Percentiles rank a stretch among this genome's conserved stretches.
phyloP scores from a whole-genome alignment of 2,329 filamentous ascomycete genomes.

The Colletotrichum tabaci region DNA sequence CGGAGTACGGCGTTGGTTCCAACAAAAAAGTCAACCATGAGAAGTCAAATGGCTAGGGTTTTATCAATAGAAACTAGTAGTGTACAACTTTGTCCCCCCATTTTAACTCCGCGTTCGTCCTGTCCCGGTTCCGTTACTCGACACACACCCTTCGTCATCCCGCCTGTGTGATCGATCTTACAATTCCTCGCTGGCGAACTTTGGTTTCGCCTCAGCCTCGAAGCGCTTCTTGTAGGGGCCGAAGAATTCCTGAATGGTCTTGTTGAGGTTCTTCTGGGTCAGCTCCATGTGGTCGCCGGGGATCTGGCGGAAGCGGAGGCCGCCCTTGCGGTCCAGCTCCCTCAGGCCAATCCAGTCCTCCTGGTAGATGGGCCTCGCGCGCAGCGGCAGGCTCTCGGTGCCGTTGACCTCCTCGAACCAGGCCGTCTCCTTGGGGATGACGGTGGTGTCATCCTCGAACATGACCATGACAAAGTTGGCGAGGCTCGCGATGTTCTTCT shows the following conservation, averaged over 20 bases:
- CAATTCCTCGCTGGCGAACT: constrained; percentile 54
- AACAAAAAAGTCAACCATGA: constrained; percentile 38
- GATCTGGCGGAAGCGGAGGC: constrained; percentile 80
- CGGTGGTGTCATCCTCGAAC: constrained; percentile 88
- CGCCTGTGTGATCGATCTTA: constrained; percentile 44
- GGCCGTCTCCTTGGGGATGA: constrained; percentile 89
- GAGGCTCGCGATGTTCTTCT: constrained; percentile 76
- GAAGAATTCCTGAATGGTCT: constrained; percentile 78
- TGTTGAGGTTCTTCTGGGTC: constrained; percentile 73
- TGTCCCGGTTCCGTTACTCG: not conserved
- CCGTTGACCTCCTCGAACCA: constrained; percentile 93
- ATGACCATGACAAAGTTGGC: constrained; percentile 90
- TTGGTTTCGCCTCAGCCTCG: constrained; percentile 44
- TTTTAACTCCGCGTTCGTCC: constrained; percentile 4
- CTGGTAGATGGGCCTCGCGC: constrained; percentile 80
- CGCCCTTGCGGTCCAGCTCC: constrained; percentile 83
- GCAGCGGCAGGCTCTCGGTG: constrained; percentile 76
- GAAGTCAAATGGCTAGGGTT: constrained; percentile 23
- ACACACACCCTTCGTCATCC: not conserved
- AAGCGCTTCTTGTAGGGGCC: constrained; percentile 65
- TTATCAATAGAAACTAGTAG: constrained; percentile 38
- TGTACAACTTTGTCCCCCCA: constrained; percentile 34
- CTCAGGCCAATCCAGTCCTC: constrained; percentile 96
- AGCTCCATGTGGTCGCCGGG: constrained; percentile 90
- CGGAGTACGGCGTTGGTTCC: constrained; percentile 44